phyloP scores from a whole-genome alignment of 2,329 filamentous ascomycete genomes.

The Aspergillus fumigatus region DNA sequence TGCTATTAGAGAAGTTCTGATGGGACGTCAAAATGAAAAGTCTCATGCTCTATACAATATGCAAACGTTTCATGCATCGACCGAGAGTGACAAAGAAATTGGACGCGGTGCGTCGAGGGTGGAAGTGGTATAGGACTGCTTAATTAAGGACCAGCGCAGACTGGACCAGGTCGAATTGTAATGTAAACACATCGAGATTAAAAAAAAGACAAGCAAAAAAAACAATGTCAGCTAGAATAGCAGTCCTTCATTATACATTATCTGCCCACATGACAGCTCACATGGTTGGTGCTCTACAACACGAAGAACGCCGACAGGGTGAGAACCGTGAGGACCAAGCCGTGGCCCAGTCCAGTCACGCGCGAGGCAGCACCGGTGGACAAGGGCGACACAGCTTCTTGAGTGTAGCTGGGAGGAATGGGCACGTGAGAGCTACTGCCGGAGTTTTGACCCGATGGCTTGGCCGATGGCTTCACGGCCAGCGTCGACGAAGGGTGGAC shows the following conservation, averaged over 20 bases:
- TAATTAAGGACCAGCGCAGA: not conserved
- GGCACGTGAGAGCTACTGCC: constrained; percentile 5
- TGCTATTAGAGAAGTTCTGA: not conserved
- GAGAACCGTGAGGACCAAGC: constrained; percentile 6
- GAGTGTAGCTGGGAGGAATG: constrained; percentile 13
- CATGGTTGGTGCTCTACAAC: constrained; percentile 6
- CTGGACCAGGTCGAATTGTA: not conserved
- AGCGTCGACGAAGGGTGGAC: constrained; percentile 13
- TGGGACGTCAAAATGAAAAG: not conserved
- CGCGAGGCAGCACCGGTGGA: constrained; percentile 18
- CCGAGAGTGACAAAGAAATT: not conserved
- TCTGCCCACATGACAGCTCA: not conserved
- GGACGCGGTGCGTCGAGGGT: not conserved
- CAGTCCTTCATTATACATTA: not conserved
- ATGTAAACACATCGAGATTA: not conserved
- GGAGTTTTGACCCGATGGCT: constrained; percentile 5
- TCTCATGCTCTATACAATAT: not conserved
- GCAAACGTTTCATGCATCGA: not conserved
- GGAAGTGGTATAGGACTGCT: not conserved
- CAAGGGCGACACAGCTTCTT: constrained; percentile 11
- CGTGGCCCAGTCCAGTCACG: constrained; percentile 6
- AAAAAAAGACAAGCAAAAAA: not conserved
- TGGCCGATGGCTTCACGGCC: constrained; percentile 8
- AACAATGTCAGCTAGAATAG: not conserved
- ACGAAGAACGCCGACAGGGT: constrained; percentile 10